These are phyloP conservation scores for Backusella tuberculispora DNA, from an alignment of 192 early-diverging fungal genomes.

Conservation along the genomic window DNA sequence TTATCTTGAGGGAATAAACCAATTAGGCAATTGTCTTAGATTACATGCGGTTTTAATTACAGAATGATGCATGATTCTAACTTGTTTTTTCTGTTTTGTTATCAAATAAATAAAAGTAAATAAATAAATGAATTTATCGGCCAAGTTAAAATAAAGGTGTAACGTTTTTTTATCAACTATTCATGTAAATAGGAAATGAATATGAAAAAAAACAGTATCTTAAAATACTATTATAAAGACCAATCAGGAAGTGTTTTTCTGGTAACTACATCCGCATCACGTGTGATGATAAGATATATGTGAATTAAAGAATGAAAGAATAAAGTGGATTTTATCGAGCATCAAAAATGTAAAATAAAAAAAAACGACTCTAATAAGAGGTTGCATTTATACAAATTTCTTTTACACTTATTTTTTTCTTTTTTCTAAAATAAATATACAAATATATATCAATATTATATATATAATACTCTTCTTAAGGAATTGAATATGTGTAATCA, in stretches of 20 bases:
- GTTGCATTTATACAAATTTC: neutral
- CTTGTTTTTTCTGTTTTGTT: neutral
- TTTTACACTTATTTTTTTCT: neutral
- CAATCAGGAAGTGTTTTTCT: neutral
- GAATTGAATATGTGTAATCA: neutral
- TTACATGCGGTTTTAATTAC: no score
- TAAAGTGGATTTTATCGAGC: neutral
- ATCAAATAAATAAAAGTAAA: neutral
- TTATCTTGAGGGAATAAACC: neutral
- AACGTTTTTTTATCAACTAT: neutral
- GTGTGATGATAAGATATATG: neutral
- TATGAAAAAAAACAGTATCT: slow-evolving; percentile 2
- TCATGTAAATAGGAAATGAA: neutral
- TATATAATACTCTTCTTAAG: neutral
- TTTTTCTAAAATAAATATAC: neutral
- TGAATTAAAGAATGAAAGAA: neutral
- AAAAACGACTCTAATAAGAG: neutral
- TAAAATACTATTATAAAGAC: slow-evolving; percentile 5
- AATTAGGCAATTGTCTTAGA: neutral
- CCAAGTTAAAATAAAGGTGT: neutral
- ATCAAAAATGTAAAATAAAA: neutral
- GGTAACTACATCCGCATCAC: neutral
- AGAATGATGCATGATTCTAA: neutral
- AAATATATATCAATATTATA: neutral
- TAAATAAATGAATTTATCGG: neutral